Evolutionary conservation across 169 alveolate genomes (phyloP).

Genomic region (Plasmodium berghei): DNA sequence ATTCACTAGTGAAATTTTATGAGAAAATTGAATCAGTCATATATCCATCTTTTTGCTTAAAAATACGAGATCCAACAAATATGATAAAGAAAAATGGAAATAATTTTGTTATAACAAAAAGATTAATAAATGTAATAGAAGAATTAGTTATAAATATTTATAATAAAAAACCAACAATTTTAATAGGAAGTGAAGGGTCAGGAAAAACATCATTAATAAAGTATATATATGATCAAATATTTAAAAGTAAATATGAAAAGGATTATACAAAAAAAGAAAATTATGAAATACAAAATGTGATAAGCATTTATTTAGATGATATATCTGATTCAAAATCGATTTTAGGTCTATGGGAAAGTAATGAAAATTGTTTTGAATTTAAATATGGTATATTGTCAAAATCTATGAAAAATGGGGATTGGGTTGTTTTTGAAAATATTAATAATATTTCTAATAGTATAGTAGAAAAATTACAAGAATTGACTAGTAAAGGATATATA

Average conservation of each 20-base stretch:
- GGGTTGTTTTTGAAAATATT: slow-evolving; percentile 87
- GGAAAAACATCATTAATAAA: slow-evolving; percentile 74
- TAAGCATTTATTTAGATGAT: slow-evolving; percentile 86
- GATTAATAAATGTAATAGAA: slow-evolving; percentile 28
- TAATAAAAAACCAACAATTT: slow-evolving; percentile 51
- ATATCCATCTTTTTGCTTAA: slow-evolving; percentile 41
- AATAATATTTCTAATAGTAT: slow-evolving; percentile 84
- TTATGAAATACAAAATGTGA: slow-evolving; percentile 21
- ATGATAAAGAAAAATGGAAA: not conserved
- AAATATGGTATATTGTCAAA: slow-evolving; percentile 85
- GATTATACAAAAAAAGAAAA: not conserved
- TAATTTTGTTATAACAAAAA: slow-evolving; percentile 38
- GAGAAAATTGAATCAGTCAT: slow-evolving; percentile 19
- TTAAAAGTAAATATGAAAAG: slow-evolving; percentile 12
- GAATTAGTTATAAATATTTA: slow-evolving; percentile 31
- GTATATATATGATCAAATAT: slow-evolving; percentile 47
- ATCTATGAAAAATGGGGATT: slow-evolving; percentile 85
- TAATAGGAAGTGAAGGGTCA: slow-evolving; percentile 71
- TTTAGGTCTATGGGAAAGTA: slow-evolving; percentile 87
- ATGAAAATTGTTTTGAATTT: slow-evolving; percentile 85
- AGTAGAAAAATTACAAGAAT: slow-evolving; percentile 78
- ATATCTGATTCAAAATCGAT: slow-evolving; percentile 85
- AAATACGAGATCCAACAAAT: slow-evolving; percentile 7
- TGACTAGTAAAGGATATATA: slow-evolving; percentile 79
- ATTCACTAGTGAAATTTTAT: slow-evolving; percentile 10